phyloP scores from a whole-genome alignment of 805 yeast species.

The Pichia nakasei region DNA sequence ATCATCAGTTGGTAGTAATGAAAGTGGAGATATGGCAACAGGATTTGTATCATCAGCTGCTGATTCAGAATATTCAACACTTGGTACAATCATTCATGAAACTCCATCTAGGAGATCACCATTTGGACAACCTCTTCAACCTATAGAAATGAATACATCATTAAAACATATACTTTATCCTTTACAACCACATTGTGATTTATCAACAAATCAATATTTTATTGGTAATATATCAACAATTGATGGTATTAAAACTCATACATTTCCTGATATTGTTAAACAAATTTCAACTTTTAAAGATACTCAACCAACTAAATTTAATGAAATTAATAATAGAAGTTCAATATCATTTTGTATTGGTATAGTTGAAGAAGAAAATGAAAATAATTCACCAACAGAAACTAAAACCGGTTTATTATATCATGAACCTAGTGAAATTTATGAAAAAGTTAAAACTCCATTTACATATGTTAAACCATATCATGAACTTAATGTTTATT shows the following conservation, averaged over 20 bases:
- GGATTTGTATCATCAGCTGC: constrained; percentile 53
- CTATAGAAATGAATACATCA: constrained; percentile 3
- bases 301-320: constrained; percentile 34
- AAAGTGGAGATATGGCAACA: constrained; percentile 1
- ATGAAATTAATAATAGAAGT: constrained; percentile 24
- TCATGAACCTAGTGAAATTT: constrained; percentile 70
- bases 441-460: constrained; percentile 64
- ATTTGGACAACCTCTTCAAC: constrained; percentile 2
- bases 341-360: constrained; percentile 43
- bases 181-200: constrained; percentile 39
- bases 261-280: constrained; percentile 54
- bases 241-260: constrained; percentile 31
- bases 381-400: constrained; percentile 5
- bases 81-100: constrained; percentile 50
- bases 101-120: not conserved
- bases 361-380: constrained; percentile 26
- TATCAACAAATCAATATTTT: constrained; percentile 57
- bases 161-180: not conserved
- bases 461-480: constrained; percentile 88
- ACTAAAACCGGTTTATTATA: constrained; percentile 34
- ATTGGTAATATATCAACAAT: constrained; percentile 39
- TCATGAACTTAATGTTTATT: constrained; percentile 68
- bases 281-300: constrained; percentile 32
- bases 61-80: constrained; percentile 59
- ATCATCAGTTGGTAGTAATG: no score